These are phyloP conservation scores for Cinchona pubescens DNA, from an alignment of 257 asterid genomes.

Conservation along the genomic window DNA sequence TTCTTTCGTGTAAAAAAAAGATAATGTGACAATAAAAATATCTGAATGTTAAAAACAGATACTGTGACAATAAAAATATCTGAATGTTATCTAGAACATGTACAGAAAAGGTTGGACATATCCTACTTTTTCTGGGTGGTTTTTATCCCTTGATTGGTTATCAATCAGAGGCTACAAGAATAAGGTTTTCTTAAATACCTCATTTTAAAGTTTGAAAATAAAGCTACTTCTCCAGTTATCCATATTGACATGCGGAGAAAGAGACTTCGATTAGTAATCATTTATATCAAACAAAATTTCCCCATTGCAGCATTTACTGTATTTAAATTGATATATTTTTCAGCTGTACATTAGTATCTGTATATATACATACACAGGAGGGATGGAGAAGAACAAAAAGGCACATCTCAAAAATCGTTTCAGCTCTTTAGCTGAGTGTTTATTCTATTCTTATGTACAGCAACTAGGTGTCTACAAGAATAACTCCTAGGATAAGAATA, in stretches of 20 bases:
- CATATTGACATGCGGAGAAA: too few relatives aligned
- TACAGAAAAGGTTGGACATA: too few relatives aligned
- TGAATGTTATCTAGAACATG: too few relatives aligned
- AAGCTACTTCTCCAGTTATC: neutral
- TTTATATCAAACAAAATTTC: neutral
- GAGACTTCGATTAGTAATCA: too few relatives aligned
- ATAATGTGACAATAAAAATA: too few relatives aligned
- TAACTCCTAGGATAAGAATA: constrained; percentile 14
- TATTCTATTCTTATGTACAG: constrained; percentile 34
- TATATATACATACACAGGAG: neutral
- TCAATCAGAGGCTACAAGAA: too few relatives aligned
- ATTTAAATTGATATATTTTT: neutral
- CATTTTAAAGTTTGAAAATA: neutral
- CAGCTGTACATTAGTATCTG: constrained; percentile 14
- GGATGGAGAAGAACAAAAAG: constrained; percentile 7
- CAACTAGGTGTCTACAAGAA: constrained; percentile 19
- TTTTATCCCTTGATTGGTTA: too few relatives aligned
- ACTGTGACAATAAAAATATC: too few relatives aligned
- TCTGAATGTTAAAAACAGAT: too few relatives aligned
- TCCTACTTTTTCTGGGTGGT: too few relatives aligned
- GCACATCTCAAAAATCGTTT: constrained; percentile 36
- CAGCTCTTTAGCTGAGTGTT: constrained; percentile 26
- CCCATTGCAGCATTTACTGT: neutral
- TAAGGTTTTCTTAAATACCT: neutral
- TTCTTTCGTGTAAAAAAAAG: too few relatives aligned